Percentiles rank a stretch among this genome's conserved stretches.
phyloP scores from a whole-genome alignment of 805 yeast genomes.

The Komagataella mondaviorum region DNA sequence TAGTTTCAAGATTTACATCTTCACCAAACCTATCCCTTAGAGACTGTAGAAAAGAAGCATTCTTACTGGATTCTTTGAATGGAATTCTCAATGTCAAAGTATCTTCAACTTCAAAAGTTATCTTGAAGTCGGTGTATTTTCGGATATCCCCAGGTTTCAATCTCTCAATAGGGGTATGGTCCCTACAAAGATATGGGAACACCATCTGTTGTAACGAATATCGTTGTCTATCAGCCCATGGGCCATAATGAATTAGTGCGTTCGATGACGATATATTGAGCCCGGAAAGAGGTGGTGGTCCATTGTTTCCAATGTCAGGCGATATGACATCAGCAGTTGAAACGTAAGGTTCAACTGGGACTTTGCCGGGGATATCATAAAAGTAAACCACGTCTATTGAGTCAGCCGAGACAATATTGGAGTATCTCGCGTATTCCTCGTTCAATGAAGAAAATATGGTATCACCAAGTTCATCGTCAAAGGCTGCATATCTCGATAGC shows the following conservation, averaged over 20 bases:
- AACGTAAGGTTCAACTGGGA: slow-evolving; percentile 13
- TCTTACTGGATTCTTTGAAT: slow-evolving; percentile 74
- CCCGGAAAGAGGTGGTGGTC: slow-evolving; percentile 46
- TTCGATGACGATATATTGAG: slow-evolving; percentile 42
- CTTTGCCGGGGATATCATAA: slow-evolving; percentile 58
- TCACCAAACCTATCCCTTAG: slow-evolving; percentile 2
- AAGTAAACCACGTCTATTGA: slow-evolving; percentile 41
- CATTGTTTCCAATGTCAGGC: slow-evolving; percentile 46
- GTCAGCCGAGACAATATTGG: slow-evolving; percentile 53
- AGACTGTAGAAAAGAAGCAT: slow-evolving; percentile 23
- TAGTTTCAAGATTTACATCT: slow-evolving; percentile 10
- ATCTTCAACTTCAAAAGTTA: slow-evolving; percentile 46
- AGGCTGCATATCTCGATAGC: slow-evolving; percentile 47
- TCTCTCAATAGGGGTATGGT: slow-evolving; percentile 25
- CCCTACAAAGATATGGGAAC: slow-evolving; percentile 54
- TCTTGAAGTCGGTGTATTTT: slow-evolving; percentile 38
- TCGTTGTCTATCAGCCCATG: slow-evolving; percentile 90
- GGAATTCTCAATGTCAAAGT: slow-evolving; percentile 67
- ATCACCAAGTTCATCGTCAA: slow-evolving; percentile 20
- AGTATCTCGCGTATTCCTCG: slow-evolving; percentile 74
- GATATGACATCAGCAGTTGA: slow-evolving; percentile 16
- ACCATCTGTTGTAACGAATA: slow-evolving; percentile 47
- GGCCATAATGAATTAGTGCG: slow-evolving; percentile 74
- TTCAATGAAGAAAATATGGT: slow-evolving; percentile 21
- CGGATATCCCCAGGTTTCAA: slow-evolving; percentile 39